phyloP scores from a whole-genome alignment of 2,329 filamentous ascomycete species.

The Paracamarosporium sp. region DNA sequence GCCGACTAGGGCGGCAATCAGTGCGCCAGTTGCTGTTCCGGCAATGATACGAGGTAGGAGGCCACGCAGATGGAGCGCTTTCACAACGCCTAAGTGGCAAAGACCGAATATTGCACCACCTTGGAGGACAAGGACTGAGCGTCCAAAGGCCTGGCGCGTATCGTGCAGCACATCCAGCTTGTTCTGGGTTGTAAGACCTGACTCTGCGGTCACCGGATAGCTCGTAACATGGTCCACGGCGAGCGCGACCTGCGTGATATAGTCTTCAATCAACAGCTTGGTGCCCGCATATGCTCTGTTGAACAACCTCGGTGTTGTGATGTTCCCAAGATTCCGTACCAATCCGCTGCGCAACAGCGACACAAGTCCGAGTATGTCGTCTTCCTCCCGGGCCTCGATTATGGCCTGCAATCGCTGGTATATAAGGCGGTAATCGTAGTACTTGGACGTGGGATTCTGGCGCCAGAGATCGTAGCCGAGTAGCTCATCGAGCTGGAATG shows the following conservation, averaged over 20 bases:
- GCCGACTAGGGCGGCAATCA: slow-evolving; percentile 87
- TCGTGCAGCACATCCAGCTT: slow-evolving; percentile 89
- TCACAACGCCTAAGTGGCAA: slow-evolving; percentile 89
- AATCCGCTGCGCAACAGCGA: slow-evolving; percentile 79
- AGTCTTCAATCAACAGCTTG: slow-evolving; percentile 89
- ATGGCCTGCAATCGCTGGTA: slow-evolving; percentile 76
- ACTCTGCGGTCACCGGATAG: slow-evolving; percentile 63
- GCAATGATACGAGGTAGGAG: slow-evolving; percentile 89
- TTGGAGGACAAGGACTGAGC: slow-evolving; percentile 84
- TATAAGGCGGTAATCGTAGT: slow-evolving; percentile 89
- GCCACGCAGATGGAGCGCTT: slow-evolving; percentile 80
- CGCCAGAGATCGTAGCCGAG: slow-evolving; percentile 86
- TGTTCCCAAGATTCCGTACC: slow-evolving; percentile 88
- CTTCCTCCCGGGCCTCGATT: slow-evolving; percentile 70
- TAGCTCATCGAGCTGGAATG: slow-evolving; percentile 80
- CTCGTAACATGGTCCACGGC: slow-evolving; percentile 78
- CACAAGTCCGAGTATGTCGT: slow-evolving; percentile 76
- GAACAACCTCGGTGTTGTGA: slow-evolving; percentile 81
- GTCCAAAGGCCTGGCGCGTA: slow-evolving; percentile 85
- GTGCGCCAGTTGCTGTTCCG: slow-evolving; percentile 85
- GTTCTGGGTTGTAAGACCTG: slow-evolving; percentile 71
- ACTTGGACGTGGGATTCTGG: slow-evolving; percentile 77
- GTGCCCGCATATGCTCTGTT: slow-evolving; percentile 87
- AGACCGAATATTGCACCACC: slow-evolving; percentile 91
- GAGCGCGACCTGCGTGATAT: slow-evolving; percentile 82